Conservation (phyloP, 257 asterid genomes). For the Perilla frutescens region DNA sequence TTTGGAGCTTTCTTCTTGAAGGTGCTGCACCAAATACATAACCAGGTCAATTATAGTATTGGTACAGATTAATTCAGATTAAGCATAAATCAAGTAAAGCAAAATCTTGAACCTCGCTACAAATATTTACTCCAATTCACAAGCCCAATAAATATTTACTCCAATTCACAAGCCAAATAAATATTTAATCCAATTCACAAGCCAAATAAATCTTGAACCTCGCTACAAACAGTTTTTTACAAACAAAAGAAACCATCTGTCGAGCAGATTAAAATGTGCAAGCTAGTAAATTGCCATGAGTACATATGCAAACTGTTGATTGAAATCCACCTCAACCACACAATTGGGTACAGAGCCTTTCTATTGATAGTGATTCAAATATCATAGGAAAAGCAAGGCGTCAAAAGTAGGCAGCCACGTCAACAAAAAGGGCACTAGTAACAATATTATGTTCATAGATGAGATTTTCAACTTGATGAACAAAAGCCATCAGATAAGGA, state of each 20-base stretch:
- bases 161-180: neutral
- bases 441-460: neutral
- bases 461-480: too few species aligned
- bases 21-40: slow-evolving; percentile 40
- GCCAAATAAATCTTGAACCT: neutral
- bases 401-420: neutral
- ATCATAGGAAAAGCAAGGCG: neutral
- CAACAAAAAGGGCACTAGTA: neutral
- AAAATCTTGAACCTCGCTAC: neutral
- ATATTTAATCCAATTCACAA: neutral
- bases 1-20: slow-evolving; percentile 65
- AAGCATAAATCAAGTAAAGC: neutral
- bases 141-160: neutral
- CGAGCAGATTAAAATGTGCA: too few species aligned
- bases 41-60: neutral
- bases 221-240: neutral
- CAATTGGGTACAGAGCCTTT: neutral
- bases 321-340: neutral
- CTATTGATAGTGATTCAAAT: neutral
- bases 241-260: neutral
- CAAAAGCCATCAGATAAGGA: too few species aligned
- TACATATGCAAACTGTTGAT: too few species aligned
- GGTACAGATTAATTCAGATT: neutral
- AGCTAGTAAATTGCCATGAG: too few species aligned
- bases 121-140: neutral